Conservation (phyloP, 805 yeast species). For the Cephaloascus albidus region DNA sequence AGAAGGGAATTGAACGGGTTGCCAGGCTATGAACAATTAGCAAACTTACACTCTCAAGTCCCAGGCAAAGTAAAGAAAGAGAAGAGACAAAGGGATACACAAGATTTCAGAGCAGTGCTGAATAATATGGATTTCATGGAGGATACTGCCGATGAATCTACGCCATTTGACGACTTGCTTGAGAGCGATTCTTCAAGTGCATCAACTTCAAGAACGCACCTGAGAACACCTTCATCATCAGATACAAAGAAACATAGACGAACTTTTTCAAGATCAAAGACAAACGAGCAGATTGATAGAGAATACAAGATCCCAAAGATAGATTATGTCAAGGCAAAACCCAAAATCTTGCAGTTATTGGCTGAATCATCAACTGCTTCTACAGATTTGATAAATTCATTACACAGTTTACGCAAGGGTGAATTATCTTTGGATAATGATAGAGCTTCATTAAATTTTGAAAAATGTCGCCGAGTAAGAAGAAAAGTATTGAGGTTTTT, state of each 20-base stretch:
- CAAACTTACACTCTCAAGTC: conserved; percentile 31
- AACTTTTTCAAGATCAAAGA: conserved; percentile 5
- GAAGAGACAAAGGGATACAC: conserved; percentile 6
- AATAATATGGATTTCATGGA: conserved; percentile 35
- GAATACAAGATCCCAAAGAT: conserved; percentile 59
- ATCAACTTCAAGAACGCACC: conserved; percentile 7
- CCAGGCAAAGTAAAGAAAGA: conserved; percentile 22
- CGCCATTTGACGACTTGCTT: conserved; percentile 21
- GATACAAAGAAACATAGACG: not conserved
- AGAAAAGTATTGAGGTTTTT: conserved; percentile 72
- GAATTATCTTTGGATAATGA: conserved; percentile 56
- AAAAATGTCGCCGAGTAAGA: conserved; percentile 66
- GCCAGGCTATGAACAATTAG: conserved; percentile 39
- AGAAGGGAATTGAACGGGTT: conserved; percentile 40
- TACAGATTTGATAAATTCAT: conserved; percentile 51
- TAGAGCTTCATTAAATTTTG: conserved; percentile 56
- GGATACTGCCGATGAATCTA: conserved; percentile 38
- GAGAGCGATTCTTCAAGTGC: conserved; percentile 13
- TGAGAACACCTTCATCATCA: conserved; percentile 8
- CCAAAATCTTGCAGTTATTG: conserved; percentile 56
- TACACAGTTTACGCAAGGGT: conserved; percentile 26
- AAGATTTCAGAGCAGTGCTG: conserved; percentile 1
- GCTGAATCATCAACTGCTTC: conserved; percentile 73
- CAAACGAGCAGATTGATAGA: conserved; percentile 29
- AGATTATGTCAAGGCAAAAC: conserved; percentile 60